Evolutionary conservation across 495 filamentous ascomycete species (phyloP), one percentile per base, ranked within the genome.

Genomic region (Bacidia rubella): DNA sequence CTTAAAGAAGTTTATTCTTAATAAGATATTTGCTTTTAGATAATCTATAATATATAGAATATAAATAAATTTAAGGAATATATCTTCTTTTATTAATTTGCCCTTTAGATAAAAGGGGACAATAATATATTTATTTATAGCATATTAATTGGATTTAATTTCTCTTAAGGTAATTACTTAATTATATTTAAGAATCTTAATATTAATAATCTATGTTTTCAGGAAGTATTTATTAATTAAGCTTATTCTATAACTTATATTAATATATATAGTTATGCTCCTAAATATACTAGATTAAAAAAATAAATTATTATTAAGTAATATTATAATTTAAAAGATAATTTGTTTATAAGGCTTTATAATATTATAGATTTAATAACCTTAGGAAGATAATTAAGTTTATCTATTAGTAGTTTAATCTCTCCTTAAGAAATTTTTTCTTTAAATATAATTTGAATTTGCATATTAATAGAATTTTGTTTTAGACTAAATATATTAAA

Each of bases 211-310:
- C n/a, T n/a, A n/a, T n/a, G n/a, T n/a, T n/a, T 46, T 21, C 21
- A 46, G 19, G 17, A 17, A 17, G 20, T 44, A 17, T 5, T 44
- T 9, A 44, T 22, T 20, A 9, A 9, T 17, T 44, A 44, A 44
- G 21, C 55, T 54, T 56, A 55, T 38, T 29, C 56, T 27, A 41
- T 53, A 50, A 47, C 48, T 20, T 1, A 9, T 25, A n/a, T 25
- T 25, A 22, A 50, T 23, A 22, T 44, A 0, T 67, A 67, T 49
- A 68, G 74, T 49, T 52, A 56, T 9, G 23, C 11, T 40, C 23
- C 35, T 15, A 48, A 26, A 4, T 38, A 11, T 49, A 47, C 1
- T 23, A 39, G 15, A 40, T 58, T 5, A 51, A 54, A 46, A 20
- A 24, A 1, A 9, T 2, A 17, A 51, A 39, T 26, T 47, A 50